These are phyloP conservation scores for Blastomyces gilchristii DNA, from an alignment of 2,329 filamentous ascomycete genomes.

Conservation along the genomic window DNA sequence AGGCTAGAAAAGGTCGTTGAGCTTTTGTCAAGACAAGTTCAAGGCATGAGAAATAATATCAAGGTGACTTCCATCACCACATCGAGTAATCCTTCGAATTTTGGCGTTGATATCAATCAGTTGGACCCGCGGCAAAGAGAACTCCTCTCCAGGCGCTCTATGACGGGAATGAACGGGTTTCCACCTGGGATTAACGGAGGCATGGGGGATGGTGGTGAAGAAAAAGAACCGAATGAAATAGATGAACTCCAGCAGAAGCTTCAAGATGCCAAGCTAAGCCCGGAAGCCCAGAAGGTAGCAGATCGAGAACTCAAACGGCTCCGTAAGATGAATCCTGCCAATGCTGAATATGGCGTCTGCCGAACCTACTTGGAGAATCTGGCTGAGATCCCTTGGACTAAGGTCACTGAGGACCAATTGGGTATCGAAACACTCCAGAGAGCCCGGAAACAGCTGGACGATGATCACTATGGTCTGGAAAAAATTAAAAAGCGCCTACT, in stretches of 20 bases:
- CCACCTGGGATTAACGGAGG: constrained; percentile 27
- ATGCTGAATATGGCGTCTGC: constrained; percentile 91
- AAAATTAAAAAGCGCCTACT: constrained; percentile 94
- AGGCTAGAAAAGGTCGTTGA: constrained; percentile 74
- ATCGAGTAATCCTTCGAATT: constrained; percentile 50
- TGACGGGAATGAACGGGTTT: constrained; percentile 36
- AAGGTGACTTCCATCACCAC: constrained; percentile 70
- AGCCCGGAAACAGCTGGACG: constrained; percentile 82
- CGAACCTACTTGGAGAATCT: constrained; percentile 90
- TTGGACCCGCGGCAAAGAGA: constrained; percentile 41
- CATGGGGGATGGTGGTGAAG: constrained; percentile 48
- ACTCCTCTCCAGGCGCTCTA: constrained; percentile 32
- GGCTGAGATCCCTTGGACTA: constrained; percentile 86
- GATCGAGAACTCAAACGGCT: constrained; percentile 78
- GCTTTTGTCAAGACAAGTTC: constrained; percentile 70
- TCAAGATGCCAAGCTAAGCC: constrained; percentile 66
- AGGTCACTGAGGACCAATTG: constrained; percentile 73
- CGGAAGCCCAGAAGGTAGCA: constrained; percentile 82
- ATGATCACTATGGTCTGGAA: constrained; percentile 92
- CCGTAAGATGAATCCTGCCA: constrained; percentile 90
- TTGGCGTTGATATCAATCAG: constrained; percentile 47
- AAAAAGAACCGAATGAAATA: constrained; percentile 78
- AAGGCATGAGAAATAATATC: constrained; percentile 74
- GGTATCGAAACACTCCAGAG: constrained; percentile 66
- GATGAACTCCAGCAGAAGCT: constrained; percentile 86